Evolutionary conservation across 768 basidiomycete species (phyloP), one percentile per base, ranked within the genome.

Genomic region (Calvatia gigantea): DNA sequence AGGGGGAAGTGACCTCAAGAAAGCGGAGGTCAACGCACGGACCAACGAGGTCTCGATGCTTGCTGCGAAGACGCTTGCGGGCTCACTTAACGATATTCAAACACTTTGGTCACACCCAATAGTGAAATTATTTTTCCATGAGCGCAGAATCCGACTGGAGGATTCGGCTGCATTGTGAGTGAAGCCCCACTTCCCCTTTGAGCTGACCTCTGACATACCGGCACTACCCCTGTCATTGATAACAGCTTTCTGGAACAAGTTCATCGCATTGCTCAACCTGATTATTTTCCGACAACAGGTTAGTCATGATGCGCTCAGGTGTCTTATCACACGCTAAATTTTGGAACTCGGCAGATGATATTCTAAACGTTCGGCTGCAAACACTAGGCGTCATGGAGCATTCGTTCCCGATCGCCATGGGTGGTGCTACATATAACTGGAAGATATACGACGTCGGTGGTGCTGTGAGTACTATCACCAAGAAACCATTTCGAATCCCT

Each of bases 401-500:
- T 64, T 74, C 80, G 1, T 89, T 90, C 65, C 79, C 84, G 54
- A 82, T 91, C 56, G 76, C 77, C 56, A 78, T 84, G 58, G 81
- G 79, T 37, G 84, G 85, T 2, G 76, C 74, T 54, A 75, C 75
- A 39, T 88, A 87, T 64, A 80, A 84, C 51, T 92, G 90, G 89
- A 80, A 84, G 55, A 73, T 92, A 53, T 93, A 87, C 65, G 91
- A 93, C 66, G 90, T 93, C 33, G 89, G 90, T 37, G 91, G 91
- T 43, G 86, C 87, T 49, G 86, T 91, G 65, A 66, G 87, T 76
- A 43, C 46, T 29, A 51, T 56, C 43, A 25, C 11, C 31, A 15
- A 14, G 14, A 15, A 37, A 37, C 14, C 8, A 6, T 14, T 37
- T 37, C 35, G 12, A 37, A 37, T 37, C 11, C n/a, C 35, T 12